A percentile compares a stretch with the other conserved stretches of the same genome.
Evolutionary conservation across 2,329 filamentous ascomycete species (phyloP).

Genomic region (Neonectria coccinea): DNA sequence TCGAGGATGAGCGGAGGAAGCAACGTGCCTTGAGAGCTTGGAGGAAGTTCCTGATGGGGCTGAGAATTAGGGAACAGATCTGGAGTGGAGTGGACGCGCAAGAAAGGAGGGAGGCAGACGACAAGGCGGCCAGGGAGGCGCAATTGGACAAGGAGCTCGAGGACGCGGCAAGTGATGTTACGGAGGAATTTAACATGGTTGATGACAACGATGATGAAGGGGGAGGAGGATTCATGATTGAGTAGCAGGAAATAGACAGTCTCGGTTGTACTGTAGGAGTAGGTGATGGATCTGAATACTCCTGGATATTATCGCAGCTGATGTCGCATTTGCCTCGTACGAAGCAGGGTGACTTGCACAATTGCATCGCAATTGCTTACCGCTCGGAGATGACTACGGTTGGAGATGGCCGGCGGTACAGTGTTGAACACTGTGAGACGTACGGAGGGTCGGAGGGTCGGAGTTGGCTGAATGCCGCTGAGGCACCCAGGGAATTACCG

Average conservation of each 20-base stretch:
- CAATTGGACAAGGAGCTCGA: constrained; percentile 52
- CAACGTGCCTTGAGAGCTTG: constrained; percentile 76
- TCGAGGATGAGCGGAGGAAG: constrained; percentile 77
- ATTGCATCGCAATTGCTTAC: background rate
- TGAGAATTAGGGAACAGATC: constrained; percentile 81
- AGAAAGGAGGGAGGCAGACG: constrained; percentile 56
- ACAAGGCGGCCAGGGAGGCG: constrained; percentile 52
- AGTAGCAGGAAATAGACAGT: constrained; percentile 38
- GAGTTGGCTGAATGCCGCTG: background rate
- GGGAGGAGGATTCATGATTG: constrained; percentile 59
- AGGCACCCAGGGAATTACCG: background rate
- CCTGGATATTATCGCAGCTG: too few relatives aligned
- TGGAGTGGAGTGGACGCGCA: constrained; percentile 67
- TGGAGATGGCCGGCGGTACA: background rate
- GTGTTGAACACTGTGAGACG: background rate
- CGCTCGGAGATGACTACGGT: too few relatives aligned
- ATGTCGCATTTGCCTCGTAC: background rate
- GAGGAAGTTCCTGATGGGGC: constrained; percentile 77
- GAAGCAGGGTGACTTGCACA: background rate
- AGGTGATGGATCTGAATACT: background rate
- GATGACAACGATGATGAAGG: constrained; percentile 58
- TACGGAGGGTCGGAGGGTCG: background rate
- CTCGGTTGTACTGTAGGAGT: background rate
- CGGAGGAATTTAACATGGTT: constrained; percentile 57
- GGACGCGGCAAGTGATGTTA: constrained; percentile 55